Percentiles rank a stretch among this genome's conserved stretches.
phyloP scores from a whole-genome alignment of 2,329 filamentous ascomycete species.

The Periglandula ipomoeae region DNA sequence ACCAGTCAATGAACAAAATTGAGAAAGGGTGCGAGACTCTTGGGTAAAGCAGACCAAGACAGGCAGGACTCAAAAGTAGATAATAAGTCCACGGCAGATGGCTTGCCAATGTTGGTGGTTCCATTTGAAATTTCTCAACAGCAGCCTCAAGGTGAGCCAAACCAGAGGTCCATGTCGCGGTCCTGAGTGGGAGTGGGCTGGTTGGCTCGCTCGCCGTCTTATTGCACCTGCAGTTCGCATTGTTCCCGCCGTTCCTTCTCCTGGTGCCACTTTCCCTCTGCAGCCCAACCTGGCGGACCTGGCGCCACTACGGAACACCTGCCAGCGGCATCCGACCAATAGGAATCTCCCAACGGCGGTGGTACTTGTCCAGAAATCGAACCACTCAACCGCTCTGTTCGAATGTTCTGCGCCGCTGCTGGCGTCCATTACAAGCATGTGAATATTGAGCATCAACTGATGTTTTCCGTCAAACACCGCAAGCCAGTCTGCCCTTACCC shows the following conservation, averaged over 20 bases:
- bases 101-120: not conserved
- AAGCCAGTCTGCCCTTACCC: not conserved
- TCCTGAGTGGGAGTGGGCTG: no score
- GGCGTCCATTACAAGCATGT: not conserved
- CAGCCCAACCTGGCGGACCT: not conserved
- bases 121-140: slow-evolving; percentile 1
- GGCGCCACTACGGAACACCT: not conserved
- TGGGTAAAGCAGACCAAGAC: not conserved
- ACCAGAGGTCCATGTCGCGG: no score
- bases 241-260: no score
- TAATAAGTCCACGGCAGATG: not conserved
- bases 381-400: not conserved
- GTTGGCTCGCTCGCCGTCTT: no score
- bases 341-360: not conserved
- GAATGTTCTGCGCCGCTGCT: not conserved
- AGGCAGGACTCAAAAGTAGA: not conserved
- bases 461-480: no score
- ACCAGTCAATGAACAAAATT: no score
- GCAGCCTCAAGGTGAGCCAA: not conserved
- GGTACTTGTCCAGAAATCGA: not conserved
- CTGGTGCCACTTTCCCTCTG: not conserved
- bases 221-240: no score
- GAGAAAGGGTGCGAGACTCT: no score
- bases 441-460: not conserved
- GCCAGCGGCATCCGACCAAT: not conserved